These are phyloP conservation scores for Hawksworthiomyces lignivorus DNA, from an alignment of 2,329 filamentous ascomycete genomes.

Conservation along the genomic window DNA sequence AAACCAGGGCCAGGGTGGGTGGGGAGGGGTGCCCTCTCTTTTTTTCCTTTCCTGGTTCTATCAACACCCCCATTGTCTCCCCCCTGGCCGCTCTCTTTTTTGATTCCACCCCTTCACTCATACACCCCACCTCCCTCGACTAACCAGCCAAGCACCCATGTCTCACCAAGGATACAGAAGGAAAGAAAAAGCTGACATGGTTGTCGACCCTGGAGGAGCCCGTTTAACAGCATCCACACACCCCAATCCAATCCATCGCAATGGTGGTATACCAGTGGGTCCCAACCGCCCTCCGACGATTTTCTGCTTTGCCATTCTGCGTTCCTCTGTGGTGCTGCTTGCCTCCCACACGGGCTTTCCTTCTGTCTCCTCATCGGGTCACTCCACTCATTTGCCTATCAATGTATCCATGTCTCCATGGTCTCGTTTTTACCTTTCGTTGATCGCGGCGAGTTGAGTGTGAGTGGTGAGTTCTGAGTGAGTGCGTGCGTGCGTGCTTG, in stretches of 20 bases:
- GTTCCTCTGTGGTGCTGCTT: background rate
- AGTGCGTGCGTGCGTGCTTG: constrained; percentile 8
- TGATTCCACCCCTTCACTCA: background rate
- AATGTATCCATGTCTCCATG: constrained; percentile 24
- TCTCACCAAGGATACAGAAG: constrained; percentile 6
- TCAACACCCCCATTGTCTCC: constrained; percentile 5
- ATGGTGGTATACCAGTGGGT: constrained; percentile 10
- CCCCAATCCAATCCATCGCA: constrained; percentile 10
- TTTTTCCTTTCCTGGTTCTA: constrained; percentile 6
- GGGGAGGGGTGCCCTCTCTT: too few species aligned
- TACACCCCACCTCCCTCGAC: background rate
- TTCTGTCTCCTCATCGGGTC: constrained; percentile 4
- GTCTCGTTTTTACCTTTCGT: constrained; percentile 23
- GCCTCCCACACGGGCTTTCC: constrained; percentile 5
- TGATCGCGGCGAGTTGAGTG: constrained; percentile 28
- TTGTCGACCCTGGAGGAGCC: background rate
- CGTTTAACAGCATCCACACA: constrained; percentile 7
- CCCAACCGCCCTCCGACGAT: constrained; percentile 12
- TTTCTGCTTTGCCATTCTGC: constrained; percentile 3
- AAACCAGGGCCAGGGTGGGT: too few species aligned
- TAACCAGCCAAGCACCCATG: constrained; percentile 8
- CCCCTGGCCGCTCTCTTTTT: constrained; percentile 8
- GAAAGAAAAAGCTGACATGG: constrained; percentile 8
- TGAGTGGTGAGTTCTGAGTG: constrained; percentile 20
- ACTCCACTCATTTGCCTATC: constrained; percentile 21